Evolutionary conservation across 2,329 filamentous ascomycete genomes (phyloP), one percentile per base, ranked within the genome.

Genomic region (Pseudogymnoascus sp.): DNA sequence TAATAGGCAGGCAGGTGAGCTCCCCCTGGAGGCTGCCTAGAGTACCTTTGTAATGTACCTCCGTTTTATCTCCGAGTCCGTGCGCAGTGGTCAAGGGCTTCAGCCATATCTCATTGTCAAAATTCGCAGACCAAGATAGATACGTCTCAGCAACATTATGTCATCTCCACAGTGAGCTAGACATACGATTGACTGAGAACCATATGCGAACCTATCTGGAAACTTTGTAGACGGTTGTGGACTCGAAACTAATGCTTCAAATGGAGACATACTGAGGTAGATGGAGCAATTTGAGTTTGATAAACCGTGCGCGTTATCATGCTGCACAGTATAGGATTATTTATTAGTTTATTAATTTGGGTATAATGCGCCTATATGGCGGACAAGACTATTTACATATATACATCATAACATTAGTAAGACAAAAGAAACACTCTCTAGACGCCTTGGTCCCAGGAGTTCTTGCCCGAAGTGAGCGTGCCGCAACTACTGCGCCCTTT

Each of bases 271-370:
- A 18, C 25, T 33, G 25, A 54, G 18, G 18, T 18, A 16, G 30
- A 30, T 8, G 18, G 11, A n/a, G n/a, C 30, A 8, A 12, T 30
- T 25, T 25, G 22, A 25, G 6, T 2, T 30, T 50, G 30, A 50
- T 6, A 16, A 16, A 12, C 43, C 14, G 28, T 50, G 25, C 43
- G 8, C 25, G 25, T 50, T 50, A 18, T 22, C 25, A 50, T 14
- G 25, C 43, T 11, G n/a, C n/a, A 50, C n/a, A 16, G 25, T 50
- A 2, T 30, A 18, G n/a, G 2, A 50, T 54, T 54, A 54, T 54
- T 54, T 54, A 54, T 54, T 54, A 54, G 18, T 54, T 54, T 54
- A 54, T 54, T 54, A 54, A 33, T 33, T 54, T 50, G 25, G 6
- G 25, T 33, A 33, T 16, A n/a, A 18, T 14, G 41, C 41, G 14